Conservation (phyloP, 1,284 basidiomycete species). For the Bothia castanella region DNA sequence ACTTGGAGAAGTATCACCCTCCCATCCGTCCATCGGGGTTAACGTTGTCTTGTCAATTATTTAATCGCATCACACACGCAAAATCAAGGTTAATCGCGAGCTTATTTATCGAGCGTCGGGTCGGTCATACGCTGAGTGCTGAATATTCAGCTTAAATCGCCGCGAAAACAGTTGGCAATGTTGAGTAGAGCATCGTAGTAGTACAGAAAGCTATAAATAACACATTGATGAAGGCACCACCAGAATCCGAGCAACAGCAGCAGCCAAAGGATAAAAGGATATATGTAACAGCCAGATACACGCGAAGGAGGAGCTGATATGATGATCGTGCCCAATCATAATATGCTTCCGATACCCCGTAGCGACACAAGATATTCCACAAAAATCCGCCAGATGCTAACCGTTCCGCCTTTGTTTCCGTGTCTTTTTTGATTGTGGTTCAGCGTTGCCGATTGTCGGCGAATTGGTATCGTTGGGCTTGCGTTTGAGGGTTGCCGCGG, state of each 20-base stretch:
- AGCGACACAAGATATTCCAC: constrained; percentile 30
- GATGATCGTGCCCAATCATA: constrained; percentile 30
- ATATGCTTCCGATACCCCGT: constrained; percentile 28
- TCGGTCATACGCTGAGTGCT: background rate
- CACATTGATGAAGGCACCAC: constrained; percentile 26
- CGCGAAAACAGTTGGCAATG: constrained; percentile 15
- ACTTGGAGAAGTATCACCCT: constrained; percentile 9
- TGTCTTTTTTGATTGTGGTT: constrained; percentile 47
- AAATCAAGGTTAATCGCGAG: constrained; percentile 12
- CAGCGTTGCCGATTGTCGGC: constrained; percentile 46
- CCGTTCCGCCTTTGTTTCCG: constrained; percentile 41
- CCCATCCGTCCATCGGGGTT: too few relatives aligned
- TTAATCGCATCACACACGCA: background rate
- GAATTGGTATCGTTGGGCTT: constrained; percentile 55
- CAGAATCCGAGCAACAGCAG: constrained; percentile 34
- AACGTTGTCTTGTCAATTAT: constrained; percentile 4
- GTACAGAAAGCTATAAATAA: constrained; percentile 39
- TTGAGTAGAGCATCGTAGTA: constrained; percentile 29
- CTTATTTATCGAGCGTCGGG: constrained; percentile 8
- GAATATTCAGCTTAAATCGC: constrained; percentile 2
- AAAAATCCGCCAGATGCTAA: constrained; percentile 32
- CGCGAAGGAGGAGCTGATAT: constrained; percentile 14
- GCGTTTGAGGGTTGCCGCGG: constrained; percentile 59
- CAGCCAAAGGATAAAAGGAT: constrained; percentile 31
- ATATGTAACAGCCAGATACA: constrained; percentile 31